Percentiles rank a stretch among this genome's conserved stretches.
phyloP scores from a whole-genome alignment of 75 land plant species.

The Pinus tabuliformis region DNA sequence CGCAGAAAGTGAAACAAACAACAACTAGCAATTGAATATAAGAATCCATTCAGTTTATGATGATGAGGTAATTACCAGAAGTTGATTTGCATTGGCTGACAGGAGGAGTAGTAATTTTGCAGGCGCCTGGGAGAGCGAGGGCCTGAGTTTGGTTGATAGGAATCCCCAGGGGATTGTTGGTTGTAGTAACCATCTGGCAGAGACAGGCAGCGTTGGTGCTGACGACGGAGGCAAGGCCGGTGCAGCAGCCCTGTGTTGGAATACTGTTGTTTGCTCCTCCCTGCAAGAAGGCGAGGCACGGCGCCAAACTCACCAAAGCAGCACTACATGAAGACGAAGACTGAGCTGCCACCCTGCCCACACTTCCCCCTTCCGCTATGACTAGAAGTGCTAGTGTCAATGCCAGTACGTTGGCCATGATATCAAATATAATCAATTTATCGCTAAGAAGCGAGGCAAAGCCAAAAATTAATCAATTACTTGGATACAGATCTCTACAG shows the following conservation, averaged over 20 bases:
- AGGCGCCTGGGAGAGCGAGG: constrained; percentile 30
- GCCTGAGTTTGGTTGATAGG: constrained; percentile 49
- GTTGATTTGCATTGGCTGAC: constrained; percentile 23
- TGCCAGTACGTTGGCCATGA: no score
- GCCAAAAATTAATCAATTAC: no score
- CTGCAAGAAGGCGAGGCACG: constrained; percentile 20
- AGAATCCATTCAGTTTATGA: no score
- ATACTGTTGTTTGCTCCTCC: constrained; percentile 1
- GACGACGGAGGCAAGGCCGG: constrained; percentile 10
- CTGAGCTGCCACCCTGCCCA: neutral
- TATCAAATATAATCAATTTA: no score
- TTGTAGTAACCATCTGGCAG: constrained; percentile 16
- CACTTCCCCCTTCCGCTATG: neutral
- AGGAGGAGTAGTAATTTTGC: constrained; percentile 41
- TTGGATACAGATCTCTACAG: no score
- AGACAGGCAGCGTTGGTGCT: constrained; percentile 14
- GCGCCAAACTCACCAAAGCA: constrained; percentile 27
- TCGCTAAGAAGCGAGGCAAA: no score
- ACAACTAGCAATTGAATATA: no score
- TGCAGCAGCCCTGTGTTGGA: constrained; percentile 26
- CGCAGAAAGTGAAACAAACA: no score
- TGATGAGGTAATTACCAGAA: no score
- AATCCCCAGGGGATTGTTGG: constrained; percentile 22
- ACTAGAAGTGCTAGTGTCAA: neutral
- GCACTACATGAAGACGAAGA: constrained; percentile 9